phyloP scores from a whole-genome alignment of 2,329 filamentous ascomycete species.

The Colletotrichum neosansevieriae region DNA sequence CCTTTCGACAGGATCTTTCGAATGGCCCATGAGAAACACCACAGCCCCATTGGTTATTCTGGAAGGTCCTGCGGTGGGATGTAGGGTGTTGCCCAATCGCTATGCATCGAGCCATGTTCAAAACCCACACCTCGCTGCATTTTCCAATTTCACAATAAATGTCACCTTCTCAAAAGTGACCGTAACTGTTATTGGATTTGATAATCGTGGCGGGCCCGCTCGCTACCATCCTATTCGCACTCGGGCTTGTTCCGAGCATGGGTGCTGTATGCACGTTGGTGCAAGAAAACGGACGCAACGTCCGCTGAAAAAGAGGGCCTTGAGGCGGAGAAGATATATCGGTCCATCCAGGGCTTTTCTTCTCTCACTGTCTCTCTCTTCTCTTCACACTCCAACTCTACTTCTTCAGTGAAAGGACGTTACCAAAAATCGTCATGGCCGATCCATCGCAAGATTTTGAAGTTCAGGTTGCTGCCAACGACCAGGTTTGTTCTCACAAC shows the following conservation, averaged over 20 bases:
- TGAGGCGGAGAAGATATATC: background rate
- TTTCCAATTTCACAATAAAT: no score
- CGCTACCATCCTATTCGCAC: background rate
- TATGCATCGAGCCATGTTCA: no score
- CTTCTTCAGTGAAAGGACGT: background rate
- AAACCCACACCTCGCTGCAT: no score
- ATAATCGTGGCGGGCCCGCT: background rate
- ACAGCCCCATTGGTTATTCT: no score
- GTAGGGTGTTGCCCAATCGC: no score
- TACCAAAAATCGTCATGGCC: background rate
- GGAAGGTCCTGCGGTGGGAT: no score
- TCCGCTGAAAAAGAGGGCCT: background rate
- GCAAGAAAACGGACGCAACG: background rate
- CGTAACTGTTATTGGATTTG: background rate
- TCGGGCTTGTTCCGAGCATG: background rate
- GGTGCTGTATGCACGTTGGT: background rate
- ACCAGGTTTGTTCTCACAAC: background rate
- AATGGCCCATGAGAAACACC: no score
- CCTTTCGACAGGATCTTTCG: no score
- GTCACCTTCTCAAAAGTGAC: background rate
- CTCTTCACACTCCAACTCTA: background rate
- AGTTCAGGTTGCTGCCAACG: background rate
- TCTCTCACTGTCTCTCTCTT: background rate
- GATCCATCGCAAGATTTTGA: background rate
- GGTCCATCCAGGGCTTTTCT: background rate